Evolutionary conservation across 352 stramenopile species (phyloP), one percentile per base, ranked within the genome.

Genomic region (Pythium rhizo-oryzae): DNA sequence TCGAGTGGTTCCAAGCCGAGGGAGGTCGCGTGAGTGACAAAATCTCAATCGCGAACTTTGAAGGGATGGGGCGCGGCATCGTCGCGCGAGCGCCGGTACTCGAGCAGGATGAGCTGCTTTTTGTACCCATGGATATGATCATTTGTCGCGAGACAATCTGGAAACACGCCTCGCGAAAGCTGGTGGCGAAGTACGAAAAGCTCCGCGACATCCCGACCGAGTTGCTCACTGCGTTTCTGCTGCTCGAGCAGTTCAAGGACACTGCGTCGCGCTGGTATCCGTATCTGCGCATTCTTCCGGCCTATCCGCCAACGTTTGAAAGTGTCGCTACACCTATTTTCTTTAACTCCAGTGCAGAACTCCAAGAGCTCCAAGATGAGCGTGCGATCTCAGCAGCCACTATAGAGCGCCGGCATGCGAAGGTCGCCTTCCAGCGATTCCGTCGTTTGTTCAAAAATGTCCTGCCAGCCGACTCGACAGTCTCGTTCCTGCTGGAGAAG

Each of bases 201-300:
- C 58, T 91, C 5, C 15, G 65, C 19, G 54, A 67, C 1, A 61
- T 76, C 16, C 66, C 75, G 33, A 79, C 90, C 33, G 85, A 90
- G 56, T 52, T 91, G 19, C 51, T 93, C 25, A 87, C 84, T 0
- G 82, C 81, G 23, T 92, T 91, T 59, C 51, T 93, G 47, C 9
- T 93, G 24, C 37, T 87, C 13, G 82, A 93, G 43, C 68, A 81
- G 51, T 62, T 73, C 57, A 78, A 89, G 33, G 62, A 72, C 1
- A 7, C 54, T 5, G 54, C 47, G 12, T 92, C 85, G 6, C 62
- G 16, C 0, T 93, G 85, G 84, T 59, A 52, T 54, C 76, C 84
- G 30, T 92, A 92, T 47, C 65, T 92, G 35, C 51, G 76, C 13
- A 43, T 93, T 0, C 50, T 90, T 8, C 81, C 84, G n/a, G 35